phyloP scores from a whole-genome alignment of 2,329 filamentous ascomycete genomes.

The Ceratocystis diversiconidia region DNA sequence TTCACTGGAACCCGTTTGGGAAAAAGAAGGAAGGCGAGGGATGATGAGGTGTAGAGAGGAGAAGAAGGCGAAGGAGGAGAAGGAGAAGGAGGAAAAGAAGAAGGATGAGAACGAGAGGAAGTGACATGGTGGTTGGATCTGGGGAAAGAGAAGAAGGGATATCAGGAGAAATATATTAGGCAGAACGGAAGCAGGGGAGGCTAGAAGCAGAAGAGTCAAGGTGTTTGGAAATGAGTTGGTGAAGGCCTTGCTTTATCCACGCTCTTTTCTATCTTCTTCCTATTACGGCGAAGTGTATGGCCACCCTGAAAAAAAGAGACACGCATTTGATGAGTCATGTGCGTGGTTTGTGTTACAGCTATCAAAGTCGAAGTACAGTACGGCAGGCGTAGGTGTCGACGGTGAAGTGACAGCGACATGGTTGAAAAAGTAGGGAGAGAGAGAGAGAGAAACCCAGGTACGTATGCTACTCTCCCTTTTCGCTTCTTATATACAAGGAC shows the following conservation, averaged over 20 bases:
- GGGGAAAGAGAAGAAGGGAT: slow-evolving; percentile 3
- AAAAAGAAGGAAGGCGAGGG: slow-evolving; percentile 4
- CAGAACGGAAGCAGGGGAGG: slow-evolving; percentile 9
- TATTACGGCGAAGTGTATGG: neutral
- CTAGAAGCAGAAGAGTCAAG: slow-evolving; percentile 6
- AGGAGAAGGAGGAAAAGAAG: neutral
- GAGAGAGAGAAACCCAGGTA: neutral
- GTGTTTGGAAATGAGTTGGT: neutral
- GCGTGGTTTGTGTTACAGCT: slow-evolving; percentile 12
- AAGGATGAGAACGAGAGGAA: neutral
- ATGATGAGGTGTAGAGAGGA: slow-evolving; percentile 1
- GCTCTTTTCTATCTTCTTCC: neutral
- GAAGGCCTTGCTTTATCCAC: neutral
- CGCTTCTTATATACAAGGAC: neutral
- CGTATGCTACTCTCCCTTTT: neutral
- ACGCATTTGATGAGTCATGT: slow-evolving; percentile 13
- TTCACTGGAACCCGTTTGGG: slow-evolving; percentile 7
- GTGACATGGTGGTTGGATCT: neutral
- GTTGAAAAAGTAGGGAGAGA: neutral
- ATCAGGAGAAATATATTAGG: slow-evolving; percentile 2
- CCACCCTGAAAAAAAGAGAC: slow-evolving; percentile 7
- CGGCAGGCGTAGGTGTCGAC: neutral
- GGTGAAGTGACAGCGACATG: neutral
- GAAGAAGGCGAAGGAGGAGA: neutral
- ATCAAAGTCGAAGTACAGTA: slow-evolving; percentile 10